Conservation (phyloP, 305 asterid genomes). For the Coffea humblotiana region DNA sequence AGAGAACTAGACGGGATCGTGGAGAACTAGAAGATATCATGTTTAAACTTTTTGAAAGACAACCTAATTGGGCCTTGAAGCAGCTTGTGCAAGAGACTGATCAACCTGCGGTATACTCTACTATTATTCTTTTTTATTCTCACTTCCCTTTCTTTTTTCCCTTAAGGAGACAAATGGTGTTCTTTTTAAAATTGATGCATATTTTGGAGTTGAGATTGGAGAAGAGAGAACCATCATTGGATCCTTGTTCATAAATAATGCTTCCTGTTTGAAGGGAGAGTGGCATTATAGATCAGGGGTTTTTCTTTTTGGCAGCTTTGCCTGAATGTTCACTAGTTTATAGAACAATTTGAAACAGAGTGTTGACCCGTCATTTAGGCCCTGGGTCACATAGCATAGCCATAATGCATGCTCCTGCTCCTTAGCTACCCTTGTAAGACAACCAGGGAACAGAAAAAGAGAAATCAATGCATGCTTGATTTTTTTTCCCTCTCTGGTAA, state of each 20-base stretch:
- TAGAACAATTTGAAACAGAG: background rate
- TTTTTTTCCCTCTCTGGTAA: background rate
- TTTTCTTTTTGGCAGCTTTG: background rate
- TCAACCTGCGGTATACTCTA: slow-evolving; percentile 74
- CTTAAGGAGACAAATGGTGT: background rate
- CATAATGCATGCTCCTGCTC: background rate
- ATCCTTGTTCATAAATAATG: background rate
- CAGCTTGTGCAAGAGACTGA: slow-evolving; percentile 82
- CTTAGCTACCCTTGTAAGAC: too few species aligned
- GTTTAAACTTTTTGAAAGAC: slow-evolving; percentile 84
- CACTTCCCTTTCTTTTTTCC: background rate
- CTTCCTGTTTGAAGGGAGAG: background rate
- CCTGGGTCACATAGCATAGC: background rate
- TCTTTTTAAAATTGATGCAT: background rate
- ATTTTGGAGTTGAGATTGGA: background rate
- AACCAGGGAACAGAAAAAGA: background rate
- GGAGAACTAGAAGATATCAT: slow-evolving; percentile 84
- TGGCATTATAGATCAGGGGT: background rate
- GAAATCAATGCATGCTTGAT: background rate
- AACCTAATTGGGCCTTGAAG: slow-evolving; percentile 81
- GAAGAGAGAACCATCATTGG: background rate
- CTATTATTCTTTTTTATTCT: slow-evolving; percentile 13
- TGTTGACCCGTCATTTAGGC: background rate
- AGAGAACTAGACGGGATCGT: slow-evolving; percentile 80
- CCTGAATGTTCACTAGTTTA: background rate